These are phyloP conservation scores for Caryopteris hybrid DNA, from an alignment of 305 asterid species.

Conservation along the genomic window DNA sequence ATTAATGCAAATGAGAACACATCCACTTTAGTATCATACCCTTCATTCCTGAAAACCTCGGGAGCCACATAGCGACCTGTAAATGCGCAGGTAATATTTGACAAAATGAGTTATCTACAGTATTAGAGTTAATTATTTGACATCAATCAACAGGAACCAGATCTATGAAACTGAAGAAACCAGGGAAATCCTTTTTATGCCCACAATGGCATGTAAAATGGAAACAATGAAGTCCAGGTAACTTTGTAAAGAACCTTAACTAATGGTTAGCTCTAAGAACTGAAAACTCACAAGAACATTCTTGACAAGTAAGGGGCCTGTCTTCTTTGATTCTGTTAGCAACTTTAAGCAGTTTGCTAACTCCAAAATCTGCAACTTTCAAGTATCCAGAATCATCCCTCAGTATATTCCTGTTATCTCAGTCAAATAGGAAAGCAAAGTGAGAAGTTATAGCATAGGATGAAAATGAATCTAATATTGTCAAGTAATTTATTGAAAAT, in stretches of 20 bases:
- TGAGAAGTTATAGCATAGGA: slow-evolving; percentile 15
- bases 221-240: background rate
- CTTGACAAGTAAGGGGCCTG: slow-evolving; percentile 41
- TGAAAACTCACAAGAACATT: slow-evolving; percentile 64
- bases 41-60: slow-evolving; percentile 67
- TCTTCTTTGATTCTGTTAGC: slow-evolving; percentile 67
- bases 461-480: background rate
- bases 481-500: background rate
- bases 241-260: background rate
- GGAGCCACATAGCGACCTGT: slow-evolving; percentile 82
- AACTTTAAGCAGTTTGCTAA: slow-evolving; percentile 76
- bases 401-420: slow-evolving; percentile 73
- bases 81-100: background rate
- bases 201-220: background rate
- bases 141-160: background rate
- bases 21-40: slow-evolving; percentile 79
- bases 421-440: slow-evolving; percentile 16
- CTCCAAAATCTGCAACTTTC: slow-evolving; percentile 94
- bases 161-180: background rate
- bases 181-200: background rate
- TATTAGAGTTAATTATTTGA: background rate
- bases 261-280: slow-evolving; percentile 10
- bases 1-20: slow-evolving; percentile 84
- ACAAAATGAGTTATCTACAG: background rate
- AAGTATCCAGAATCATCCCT: slow-evolving; percentile 91